These are phyloP conservation scores for Lipomyces starkeyi DNA, from an alignment of 805 yeast species.

Conservation along the genomic window DNA sequence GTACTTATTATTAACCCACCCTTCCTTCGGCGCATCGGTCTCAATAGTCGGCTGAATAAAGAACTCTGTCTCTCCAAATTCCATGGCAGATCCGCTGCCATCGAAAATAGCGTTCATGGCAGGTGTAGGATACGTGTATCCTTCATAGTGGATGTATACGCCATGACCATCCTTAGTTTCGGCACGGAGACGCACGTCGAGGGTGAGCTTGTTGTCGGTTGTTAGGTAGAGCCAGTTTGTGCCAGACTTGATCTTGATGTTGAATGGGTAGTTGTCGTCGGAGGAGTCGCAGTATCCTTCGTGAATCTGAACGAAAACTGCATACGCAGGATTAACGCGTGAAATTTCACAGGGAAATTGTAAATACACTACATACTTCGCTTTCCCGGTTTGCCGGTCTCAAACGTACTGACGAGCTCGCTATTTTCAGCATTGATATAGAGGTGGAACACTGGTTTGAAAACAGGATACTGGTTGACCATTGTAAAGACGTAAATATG, in stretches of 20 bases:
- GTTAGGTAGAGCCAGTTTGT: constrained; percentile 33
- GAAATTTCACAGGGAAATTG: not conserved
- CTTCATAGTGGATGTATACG: constrained; percentile 33
- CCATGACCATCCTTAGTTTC: constrained; percentile 35
- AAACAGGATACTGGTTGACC: constrained; percentile 27
- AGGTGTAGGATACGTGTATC: constrained; percentile 33
- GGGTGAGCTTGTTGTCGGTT: constrained; percentile 29
- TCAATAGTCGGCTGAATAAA: constrained; percentile 51
- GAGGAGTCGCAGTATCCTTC: constrained; percentile 36
- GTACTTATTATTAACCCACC: constrained; percentile 58
- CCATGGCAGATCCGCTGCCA: constrained; percentile 32
- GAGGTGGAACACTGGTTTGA: constrained; percentile 36
- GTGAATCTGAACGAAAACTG: constrained; percentile 35
- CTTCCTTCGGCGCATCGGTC: constrained; percentile 50
- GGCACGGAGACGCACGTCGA: constrained; percentile 33
- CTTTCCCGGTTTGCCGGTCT: constrained; percentile 30
- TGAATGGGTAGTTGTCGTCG: constrained; percentile 34
- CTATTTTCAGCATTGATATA: constrained; percentile 35
- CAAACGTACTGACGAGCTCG: constrained; percentile 32
- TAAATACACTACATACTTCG: constrained; percentile 17
- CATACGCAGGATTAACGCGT: not conserved
- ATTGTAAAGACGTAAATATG: not conserved
- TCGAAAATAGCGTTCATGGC: constrained; percentile 33
- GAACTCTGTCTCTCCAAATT: constrained; percentile 43
- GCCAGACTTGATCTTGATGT: constrained; percentile 32